These are phyloP conservation scores for Meyerozyma sp. DNA, from an alignment of 1,139 yeast genomes.

Conservation along the genomic window DNA sequence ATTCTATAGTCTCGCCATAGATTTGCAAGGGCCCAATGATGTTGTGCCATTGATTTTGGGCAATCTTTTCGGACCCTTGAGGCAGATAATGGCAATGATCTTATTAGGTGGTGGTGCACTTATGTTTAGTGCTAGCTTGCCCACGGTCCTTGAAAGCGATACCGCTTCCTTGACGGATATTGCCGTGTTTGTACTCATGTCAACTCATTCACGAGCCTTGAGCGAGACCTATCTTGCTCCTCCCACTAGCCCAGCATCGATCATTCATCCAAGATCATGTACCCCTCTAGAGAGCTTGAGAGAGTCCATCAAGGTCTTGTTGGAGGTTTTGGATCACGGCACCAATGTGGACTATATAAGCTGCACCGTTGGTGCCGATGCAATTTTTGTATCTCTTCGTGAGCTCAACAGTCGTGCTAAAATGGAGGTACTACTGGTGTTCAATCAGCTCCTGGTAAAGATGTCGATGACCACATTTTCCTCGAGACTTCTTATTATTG, in stretches of 20 bases:
- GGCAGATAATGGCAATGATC: not conserved
- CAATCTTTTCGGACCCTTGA: not conserved
- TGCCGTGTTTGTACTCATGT: not conserved
- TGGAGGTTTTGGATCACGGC: slow-evolving; percentile 25
- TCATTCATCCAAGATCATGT: not conserved
- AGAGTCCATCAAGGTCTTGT: slow-evolving; percentile 8
- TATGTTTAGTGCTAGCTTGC: not conserved
- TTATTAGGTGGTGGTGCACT: not conserved
- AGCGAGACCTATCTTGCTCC: not conserved
- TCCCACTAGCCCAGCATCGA: not conserved
- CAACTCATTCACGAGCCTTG: not conserved
- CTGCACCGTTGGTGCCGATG: not conserved
- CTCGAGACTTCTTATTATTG: not conserved
- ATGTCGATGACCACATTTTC: not conserved
- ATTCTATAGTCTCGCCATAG: not conserved
- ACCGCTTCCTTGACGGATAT: not conserved
- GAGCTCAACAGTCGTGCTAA: not conserved
- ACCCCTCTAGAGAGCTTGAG: not conserved
- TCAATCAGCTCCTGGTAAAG: not conserved
- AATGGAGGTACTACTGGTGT: not conserved
- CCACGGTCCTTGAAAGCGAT: not conserved
- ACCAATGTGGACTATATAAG: slow-evolving; percentile 6
- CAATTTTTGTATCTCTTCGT: not conserved
- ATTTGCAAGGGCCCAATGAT: not conserved
- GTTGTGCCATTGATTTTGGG: not conserved